A percentile compares a stretch with the other conserved stretches of the same genome.
phyloP scores from a whole-genome alignment of 2,329 filamentous ascomycete species.

The Ophioceras dolichostomum region DNA sequence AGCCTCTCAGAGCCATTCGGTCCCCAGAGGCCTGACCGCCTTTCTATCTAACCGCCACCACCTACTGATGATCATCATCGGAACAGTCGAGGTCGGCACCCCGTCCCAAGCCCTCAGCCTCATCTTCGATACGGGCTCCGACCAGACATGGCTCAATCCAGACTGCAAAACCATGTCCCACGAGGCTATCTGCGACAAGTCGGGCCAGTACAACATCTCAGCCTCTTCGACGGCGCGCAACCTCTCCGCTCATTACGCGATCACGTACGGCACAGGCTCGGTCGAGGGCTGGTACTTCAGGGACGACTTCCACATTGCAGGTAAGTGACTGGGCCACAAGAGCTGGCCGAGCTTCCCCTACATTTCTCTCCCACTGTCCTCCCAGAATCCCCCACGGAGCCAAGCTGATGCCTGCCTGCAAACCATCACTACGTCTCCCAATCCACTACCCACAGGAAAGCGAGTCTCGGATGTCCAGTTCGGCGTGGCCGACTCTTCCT shows the following conservation, averaged over 20 bases:
- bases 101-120: constrained; percentile 21
- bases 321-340: constrained; percentile 3
- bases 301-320: constrained; percentile 7
- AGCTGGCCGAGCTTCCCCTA: not conserved
- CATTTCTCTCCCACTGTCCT: not conserved
- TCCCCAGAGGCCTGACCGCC: no score
- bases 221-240: constrained; percentile 6
- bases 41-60: no score
- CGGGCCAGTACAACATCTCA: constrained; percentile 7
- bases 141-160: constrained; percentile 25
- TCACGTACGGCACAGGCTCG: constrained; percentile 9
- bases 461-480: constrained; percentile 1
- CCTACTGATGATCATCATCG: not conserved
- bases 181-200: constrained; percentile 6
- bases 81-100: constrained; percentile 16
- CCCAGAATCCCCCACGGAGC: not conserved
- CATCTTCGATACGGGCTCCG: constrained; percentile 29
- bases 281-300: constrained; percentile 7
- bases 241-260: constrained; percentile 6
- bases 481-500: constrained; percentile 2
- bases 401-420: not conserved
- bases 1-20: no score
- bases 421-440: not conserved
- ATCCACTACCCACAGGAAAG: not conserved
- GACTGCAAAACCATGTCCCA: constrained; percentile 7